Evolutionary conservation across 1,284 basidiomycete genomes (phyloP).

Genomic region (Ceratobasidium sp.): DNA sequence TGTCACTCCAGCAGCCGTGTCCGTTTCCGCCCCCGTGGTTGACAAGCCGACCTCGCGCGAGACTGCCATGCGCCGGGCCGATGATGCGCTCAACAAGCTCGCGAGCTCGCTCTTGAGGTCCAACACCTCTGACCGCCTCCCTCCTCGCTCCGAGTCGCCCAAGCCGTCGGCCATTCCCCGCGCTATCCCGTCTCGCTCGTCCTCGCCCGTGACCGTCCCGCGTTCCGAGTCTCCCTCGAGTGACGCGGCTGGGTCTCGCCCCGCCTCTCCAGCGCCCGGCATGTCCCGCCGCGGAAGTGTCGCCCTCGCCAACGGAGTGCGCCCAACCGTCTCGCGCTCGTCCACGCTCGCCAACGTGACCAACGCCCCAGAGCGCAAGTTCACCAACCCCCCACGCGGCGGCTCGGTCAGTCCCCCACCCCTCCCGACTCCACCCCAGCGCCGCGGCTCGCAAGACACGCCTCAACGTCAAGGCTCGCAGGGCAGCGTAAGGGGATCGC

Average conservation of each 20-base stretch:
- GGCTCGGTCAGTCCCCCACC: conserved; percentile 4
- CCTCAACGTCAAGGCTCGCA: not conserved
- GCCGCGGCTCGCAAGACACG: not conserved
- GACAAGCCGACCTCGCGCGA: not conserved
- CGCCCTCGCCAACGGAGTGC: not conserved
- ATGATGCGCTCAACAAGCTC: conserved; percentile 4
- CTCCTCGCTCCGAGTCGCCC: not conserved
- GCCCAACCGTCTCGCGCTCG: conserved; percentile 7
- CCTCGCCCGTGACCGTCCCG: not conserved
- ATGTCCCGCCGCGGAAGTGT: conserved; percentile 24
- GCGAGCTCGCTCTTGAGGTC: not conserved
- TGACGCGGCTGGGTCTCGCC: not conserved
- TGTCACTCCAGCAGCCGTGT: not conserved
- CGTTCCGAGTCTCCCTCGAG: conserved; percentile 22
- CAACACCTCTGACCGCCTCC: not conserved
- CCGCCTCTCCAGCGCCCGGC: not conserved
- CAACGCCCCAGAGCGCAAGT: not conserved
- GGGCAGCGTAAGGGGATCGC: not conserved
- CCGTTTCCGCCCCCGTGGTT: not conserved
- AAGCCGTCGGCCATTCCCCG: not conserved
- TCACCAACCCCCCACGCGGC: conserved; percentile 10
- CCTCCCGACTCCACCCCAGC: conserved; percentile 10
- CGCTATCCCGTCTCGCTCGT: not conserved
- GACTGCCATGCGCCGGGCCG: not conserved
- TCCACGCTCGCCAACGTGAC: conserved; percentile 13